Evolutionary conservation across 352 stramenopile species (phyloP), one percentile per base, ranked within the genome.

Genomic region (Phytophthora megakarya): DNA sequence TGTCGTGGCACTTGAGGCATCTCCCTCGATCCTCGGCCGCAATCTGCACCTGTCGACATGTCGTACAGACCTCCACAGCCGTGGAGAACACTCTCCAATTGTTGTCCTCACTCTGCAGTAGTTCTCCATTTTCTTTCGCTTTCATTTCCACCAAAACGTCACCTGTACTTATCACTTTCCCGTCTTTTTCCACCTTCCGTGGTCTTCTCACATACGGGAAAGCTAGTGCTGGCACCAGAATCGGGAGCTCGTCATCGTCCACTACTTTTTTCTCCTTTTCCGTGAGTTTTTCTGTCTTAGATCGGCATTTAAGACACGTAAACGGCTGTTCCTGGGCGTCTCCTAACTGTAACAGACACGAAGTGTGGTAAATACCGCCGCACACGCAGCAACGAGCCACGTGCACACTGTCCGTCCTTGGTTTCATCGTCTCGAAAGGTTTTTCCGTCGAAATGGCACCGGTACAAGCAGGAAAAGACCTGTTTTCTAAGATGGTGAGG

Each of bases 31-130:
- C 78, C 7, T 55, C 57, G 0, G 50, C 13, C 5, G n/a, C 44
- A 47, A 92, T 71, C 40, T 84, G 61, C 44, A 89, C 69, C 39
- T 90, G 80, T 33, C 80, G 69, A 44, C 84, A 92, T 4, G 67
- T 73, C 28, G 60, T 71, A 46, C 84, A 90, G 15, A 90, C 70
- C 28, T 87, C 72, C 47, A 92, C 50, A 1, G 59, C 38, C 40
- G 73, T 70, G 0, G 72, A 73, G 13, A 88, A 66, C 22, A 87
- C 64, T 35, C 47, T 50, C 75, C 74, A 82, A 0, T 56, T 37
- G 6, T 40, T 50, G 3, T 10, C 44, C 26, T 71, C 69, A 48
- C 30, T 54, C 22, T 48, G 35, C 11, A 30, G 37, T 30, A 69
- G 38, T 2, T 52, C 39, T 9, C 54, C 49, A 3, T 55, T 30